Conservation (phyloP, 2,329 filamentous ascomycete species). For the Colletotrichum filicis region DNA sequence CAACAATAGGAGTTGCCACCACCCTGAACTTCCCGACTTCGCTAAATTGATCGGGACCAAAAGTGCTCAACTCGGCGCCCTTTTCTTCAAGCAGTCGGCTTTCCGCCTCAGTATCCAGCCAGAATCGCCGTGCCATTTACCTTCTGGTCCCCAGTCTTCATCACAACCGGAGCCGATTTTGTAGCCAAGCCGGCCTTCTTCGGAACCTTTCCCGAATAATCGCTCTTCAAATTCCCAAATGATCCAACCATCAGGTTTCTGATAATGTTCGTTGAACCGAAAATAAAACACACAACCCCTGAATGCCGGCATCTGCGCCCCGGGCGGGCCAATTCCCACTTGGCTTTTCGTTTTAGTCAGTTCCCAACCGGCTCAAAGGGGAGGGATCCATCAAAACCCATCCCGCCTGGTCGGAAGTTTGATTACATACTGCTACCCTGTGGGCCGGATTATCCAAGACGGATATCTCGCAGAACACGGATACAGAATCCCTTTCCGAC, state of each 20-base stretch:
- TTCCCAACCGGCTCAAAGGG: conserved; percentile 6
- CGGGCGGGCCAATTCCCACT: conserved; percentile 32
- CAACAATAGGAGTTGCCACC: conserved; percentile 21
- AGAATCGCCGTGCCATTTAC: not conserved
- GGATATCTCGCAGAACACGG: not conserved
- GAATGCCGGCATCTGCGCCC: conserved; percentile 31
- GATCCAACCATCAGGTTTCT: conserved; percentile 21
- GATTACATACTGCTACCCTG: conserved; percentile 21
- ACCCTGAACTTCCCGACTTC: conserved; percentile 30
- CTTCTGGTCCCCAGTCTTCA: not conserved
- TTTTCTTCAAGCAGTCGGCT: not conserved
- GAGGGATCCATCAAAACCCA: conserved; percentile 2
- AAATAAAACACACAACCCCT: conserved; percentile 11
- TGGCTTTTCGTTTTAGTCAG: conserved; percentile 19
- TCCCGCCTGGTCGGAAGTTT: conserved; percentile 23
- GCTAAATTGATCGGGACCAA: conserved; percentile 23
- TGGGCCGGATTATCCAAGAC: not conserved
- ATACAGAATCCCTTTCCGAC: not conserved
- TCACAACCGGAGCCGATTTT: not conserved
- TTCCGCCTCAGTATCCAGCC: not conserved
- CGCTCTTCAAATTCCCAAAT: conserved; percentile 8
- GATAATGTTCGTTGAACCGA: conserved; percentile 27
- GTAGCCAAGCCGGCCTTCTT: conserved; percentile 13
- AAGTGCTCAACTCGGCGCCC: not conserved
- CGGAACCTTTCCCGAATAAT: conserved; percentile 26